These are phyloP conservation scores for Purpureocillium takamizusanense DNA, from an alignment of 2,329 filamentous ascomycete genomes.

Conservation along the genomic window DNA sequence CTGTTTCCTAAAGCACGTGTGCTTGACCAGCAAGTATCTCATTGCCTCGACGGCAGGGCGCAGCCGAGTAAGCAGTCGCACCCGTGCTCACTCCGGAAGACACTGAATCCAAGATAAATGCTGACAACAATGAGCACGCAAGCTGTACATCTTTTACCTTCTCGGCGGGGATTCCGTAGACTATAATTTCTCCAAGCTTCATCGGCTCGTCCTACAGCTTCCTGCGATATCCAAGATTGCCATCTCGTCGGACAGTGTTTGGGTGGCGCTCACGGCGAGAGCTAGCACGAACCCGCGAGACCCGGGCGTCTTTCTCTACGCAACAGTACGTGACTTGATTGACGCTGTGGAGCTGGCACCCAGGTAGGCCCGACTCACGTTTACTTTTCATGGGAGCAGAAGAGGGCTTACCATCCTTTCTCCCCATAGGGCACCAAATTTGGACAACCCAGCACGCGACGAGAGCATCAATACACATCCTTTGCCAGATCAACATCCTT, in stretches of 20 bases:
- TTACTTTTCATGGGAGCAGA: too few relatives aligned
- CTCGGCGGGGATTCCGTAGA: too few relatives aligned
- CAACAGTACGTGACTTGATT: too few relatives aligned
- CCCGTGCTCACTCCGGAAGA: too few relatives aligned
- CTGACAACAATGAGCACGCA: not conserved
- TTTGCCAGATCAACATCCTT: too few relatives aligned
- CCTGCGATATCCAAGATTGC: conserved; percentile 9
- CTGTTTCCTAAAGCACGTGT: conserved; percentile 12
- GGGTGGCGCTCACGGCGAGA: conserved; percentile 12
- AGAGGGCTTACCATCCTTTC: too few relatives aligned
- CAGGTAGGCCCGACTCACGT: too few relatives aligned
- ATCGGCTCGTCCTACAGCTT: conserved; percentile 7
- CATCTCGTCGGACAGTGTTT: conserved; percentile 10
- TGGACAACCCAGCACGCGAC: too few relatives aligned
- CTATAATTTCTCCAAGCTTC: conserved; percentile 3
- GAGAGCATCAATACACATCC: too few relatives aligned
- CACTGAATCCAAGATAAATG: too few relatives aligned
- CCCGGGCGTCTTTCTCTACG: not conserved
- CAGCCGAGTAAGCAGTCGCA: conserved; percentile 7
- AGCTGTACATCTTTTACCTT: conserved; percentile 12
- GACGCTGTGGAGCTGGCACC: too few relatives aligned
- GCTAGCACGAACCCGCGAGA: not conserved
- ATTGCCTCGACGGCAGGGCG: conserved; percentile 13
- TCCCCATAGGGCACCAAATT: too few relatives aligned
- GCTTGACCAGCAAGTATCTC: conserved; percentile 11